These are phyloP conservation scores for Orbilia oligospora DNA, from an alignment of 2,329 filamentous ascomycete genomes.

Conservation along the genomic window DNA sequence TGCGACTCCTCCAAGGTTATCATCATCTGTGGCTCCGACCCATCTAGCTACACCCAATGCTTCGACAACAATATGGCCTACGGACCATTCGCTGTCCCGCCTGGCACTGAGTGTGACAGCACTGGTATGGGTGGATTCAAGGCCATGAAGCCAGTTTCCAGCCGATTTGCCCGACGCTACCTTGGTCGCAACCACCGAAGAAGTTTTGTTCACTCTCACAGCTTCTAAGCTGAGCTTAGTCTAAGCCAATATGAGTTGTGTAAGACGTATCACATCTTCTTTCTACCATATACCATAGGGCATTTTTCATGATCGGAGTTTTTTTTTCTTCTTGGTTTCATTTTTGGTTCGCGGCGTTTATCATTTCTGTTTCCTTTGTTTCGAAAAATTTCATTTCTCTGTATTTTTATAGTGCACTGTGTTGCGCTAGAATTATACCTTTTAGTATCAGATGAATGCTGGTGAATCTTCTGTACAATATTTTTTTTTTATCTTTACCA, in stretches of 20 bases:
- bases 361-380: slow-evolving; percentile 12
- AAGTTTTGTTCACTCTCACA: slow-evolving; percentile 52
- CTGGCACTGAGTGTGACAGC: slow-evolving; percentile 52
- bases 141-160: slow-evolving; percentile 48
- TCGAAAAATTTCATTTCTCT: slow-evolving; percentile 26
- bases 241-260: slow-evolving; percentile 1
- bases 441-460: slow-evolving; percentile 51
- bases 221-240: slow-evolving; percentile 44
- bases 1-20: slow-evolving; percentile 50
- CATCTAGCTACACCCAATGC: slow-evolving; percentile 54
- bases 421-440: slow-evolving; percentile 33
- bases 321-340: slow-evolving; percentile 26
- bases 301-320: slow-evolving; percentile 42
- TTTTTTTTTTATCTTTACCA: slow-evolving; percentile 17
- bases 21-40: slow-evolving; percentile 54
- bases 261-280: slow-evolving; percentile 17
- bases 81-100: slow-evolving; percentile 56
- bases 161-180: slow-evolving; percentile 41
- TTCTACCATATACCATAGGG: slow-evolving; percentile 50
- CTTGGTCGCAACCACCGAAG: slow-evolving; percentile 50
- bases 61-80: slow-evolving; percentile 57
- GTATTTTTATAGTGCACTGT: slow-evolving; percentile 23
- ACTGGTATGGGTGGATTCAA: slow-evolving; percentile 60
- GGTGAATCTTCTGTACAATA: slow-evolving; percentile 59
- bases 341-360: slow-evolving; percentile 30